Base-by-base conservation (phyloP, 192 early-diverging fungal species). In the Dissophora ornata region DNA sequence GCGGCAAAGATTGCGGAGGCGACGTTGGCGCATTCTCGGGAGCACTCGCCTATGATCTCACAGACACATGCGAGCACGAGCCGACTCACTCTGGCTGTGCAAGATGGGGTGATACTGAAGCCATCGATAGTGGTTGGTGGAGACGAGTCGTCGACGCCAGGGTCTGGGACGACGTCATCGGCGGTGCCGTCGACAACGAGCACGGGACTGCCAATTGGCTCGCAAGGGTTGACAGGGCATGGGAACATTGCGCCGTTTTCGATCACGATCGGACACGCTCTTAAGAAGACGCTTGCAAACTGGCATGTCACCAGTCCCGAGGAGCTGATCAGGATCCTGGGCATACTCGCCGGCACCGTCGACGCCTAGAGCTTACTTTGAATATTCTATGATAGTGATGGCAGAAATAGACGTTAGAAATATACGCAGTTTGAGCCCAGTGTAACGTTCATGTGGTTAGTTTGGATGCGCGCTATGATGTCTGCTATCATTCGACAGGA, bases 281-380 rank as follows among this genome's bases (percentile, higher is more conserved):
- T 92, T 62, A 97, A 96, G 84, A 94, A 91, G 82, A 97, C 93
- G 22, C 78, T 87, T 18, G 95, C 96, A 0, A 62, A 83, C 41
- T 98, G 94, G 94, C 92, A 95, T 83, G 88, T 98, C 10, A 71
- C 79, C 8, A 77, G 68, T 19, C 89, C 91, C 3, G 84, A 89
- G 50, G 86, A 92, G 41, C 32, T 95, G 36, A 92, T 94, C 61
- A 59, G 73, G 2, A 58, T 77, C 9, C 58, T 77, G 11, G 65
- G 73, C n/a, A 67, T 77, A 18, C 42, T 77, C 2, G 54, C 64
- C 32, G 73, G 73, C 18, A 60, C 51, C 12, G 42, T 62, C 40
- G 63, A 77, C 2, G 15, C 19, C 19, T 77, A 62, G 21, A 53
- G 13, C n/a, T n/a, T n/a, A n/a, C n/a, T n/a, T n/a, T n/a, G n/a